Conservation (phyloP, 495 filamentous ascomycete species). For the Echria macrotheca region DNA sequence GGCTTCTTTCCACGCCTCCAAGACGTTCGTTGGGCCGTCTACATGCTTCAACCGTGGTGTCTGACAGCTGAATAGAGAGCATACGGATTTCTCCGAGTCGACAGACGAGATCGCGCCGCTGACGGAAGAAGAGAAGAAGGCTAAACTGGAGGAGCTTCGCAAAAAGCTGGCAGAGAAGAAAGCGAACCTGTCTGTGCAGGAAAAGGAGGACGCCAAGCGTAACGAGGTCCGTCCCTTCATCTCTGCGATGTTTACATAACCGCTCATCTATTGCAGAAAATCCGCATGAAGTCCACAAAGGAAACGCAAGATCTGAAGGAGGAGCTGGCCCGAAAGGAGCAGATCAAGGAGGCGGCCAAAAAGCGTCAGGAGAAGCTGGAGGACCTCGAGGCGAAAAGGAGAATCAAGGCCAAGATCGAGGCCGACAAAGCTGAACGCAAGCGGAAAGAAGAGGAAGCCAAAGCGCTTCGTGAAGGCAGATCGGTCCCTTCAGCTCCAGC, state of each 20-base stretch:
- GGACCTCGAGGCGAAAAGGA: conserved; percentile 80
- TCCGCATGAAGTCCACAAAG: conserved; percentile 75
- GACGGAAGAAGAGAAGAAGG: conserved; percentile 86
- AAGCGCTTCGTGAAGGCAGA: conserved; percentile 73
- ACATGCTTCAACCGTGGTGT: too few relatives aligned
- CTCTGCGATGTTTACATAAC: neutral
- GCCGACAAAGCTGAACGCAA: conserved; percentile 83
- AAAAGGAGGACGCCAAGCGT: conserved; percentile 78
- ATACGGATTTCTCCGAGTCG: conserved; percentile 89
- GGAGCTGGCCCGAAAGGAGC: conserved; percentile 78
- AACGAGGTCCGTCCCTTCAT: conserved; percentile 63
- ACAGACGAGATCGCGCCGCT: conserved; percentile 85
- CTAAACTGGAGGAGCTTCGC: conserved; percentile 66
- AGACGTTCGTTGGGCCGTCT: conserved; percentile 61
- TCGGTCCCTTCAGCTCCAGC: conserved; percentile 22
- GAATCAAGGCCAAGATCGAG: conserved; percentile 85
- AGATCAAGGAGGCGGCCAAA: conserved; percentile 77
- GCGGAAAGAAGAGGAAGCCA: conserved; percentile 74
- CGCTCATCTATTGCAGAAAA: conserved; percentile 53
- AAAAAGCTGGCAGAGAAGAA: conserved; percentile 69
- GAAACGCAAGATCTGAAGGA: conserved; percentile 76
- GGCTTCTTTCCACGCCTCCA: conserved; percentile 85
- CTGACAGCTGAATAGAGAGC: too few relatives aligned
- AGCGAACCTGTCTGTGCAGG: conserved; percentile 60
- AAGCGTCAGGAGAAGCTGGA: conserved; percentile 83